Evolutionary conservation across 805 yeast genomes (phyloP).

Genomic region (Candida sanyiensis): DNA sequence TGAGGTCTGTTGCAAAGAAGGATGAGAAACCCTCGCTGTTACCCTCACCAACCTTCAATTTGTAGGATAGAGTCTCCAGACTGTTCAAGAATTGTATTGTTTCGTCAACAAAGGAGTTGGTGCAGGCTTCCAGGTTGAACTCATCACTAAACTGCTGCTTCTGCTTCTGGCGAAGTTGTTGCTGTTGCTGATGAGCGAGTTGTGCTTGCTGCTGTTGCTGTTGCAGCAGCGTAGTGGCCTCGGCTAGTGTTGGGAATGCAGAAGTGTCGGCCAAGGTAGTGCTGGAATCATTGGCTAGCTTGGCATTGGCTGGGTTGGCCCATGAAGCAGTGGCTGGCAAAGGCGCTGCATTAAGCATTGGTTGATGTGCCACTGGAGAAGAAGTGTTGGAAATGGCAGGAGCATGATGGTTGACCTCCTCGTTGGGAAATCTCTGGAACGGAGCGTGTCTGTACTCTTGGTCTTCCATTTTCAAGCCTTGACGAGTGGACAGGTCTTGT

Average conservation of each 20-base stretch:
- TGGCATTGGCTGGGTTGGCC: slow-evolving; percentile 35
- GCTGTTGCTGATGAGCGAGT: slow-evolving; percentile 21
- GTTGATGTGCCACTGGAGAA: slow-evolving; percentile 13
- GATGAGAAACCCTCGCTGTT: slow-evolving; percentile 33
- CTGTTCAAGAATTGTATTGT: slow-evolving; percentile 37
- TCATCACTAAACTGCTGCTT: slow-evolving; percentile 22
- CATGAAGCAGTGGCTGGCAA: slow-evolving; percentile 72
- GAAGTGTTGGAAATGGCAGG: slow-evolving; percentile 7
- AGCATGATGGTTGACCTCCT: not conserved
- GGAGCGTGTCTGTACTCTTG: slow-evolving; percentile 25
- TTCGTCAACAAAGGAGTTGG: slow-evolving; percentile 43
- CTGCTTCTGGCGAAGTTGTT: slow-evolving; percentile 27
- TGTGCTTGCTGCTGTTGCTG: slow-evolving; percentile 29
- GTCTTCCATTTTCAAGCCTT: slow-evolving; percentile 49
- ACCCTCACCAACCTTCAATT: slow-evolving; percentile 31
- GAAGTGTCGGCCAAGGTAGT: slow-evolving; percentile 40
- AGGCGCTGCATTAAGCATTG: slow-evolving; percentile 35
- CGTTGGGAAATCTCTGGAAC: slow-evolving; percentile 19
- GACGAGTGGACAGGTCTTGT: slow-evolving; percentile 76
- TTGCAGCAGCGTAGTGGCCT: slow-evolving; percentile 31
- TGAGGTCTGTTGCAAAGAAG: slow-evolving; percentile 40
- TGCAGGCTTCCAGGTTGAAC: slow-evolving; percentile 37
- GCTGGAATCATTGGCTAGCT: slow-evolving; percentile 13
- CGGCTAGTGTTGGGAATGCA: slow-evolving; percentile 58
- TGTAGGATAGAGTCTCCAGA: slow-evolving; percentile 31